Conservation (phyloP, 2,329 filamentous ascomycete genomes). For the Colletotrichum viniferum region DNA sequence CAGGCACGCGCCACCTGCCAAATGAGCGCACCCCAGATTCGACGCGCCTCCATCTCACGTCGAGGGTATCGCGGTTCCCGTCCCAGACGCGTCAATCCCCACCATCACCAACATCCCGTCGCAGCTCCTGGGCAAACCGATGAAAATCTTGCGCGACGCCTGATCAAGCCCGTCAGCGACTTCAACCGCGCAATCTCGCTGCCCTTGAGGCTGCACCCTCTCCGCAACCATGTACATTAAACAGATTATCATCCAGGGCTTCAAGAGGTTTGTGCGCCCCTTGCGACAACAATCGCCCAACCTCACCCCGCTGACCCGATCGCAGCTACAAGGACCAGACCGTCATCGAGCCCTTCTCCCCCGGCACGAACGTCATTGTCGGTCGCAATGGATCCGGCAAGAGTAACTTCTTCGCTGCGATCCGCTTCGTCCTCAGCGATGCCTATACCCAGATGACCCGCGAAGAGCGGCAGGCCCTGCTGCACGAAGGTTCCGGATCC, state of each 20-base stretch:
- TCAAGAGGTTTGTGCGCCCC: slow-evolving; percentile 84
- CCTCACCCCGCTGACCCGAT: slow-evolving; percentile 25
- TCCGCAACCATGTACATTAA: slow-evolving; percentile 87
- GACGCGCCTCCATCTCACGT: slow-evolving; percentile 11
- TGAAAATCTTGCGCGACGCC: slow-evolving; percentile 17
- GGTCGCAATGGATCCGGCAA: slow-evolving; percentile 99
- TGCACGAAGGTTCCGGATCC: slow-evolving; percentile 98
- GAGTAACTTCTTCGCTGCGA: slow-evolving; percentile 99
- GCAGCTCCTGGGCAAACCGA: slow-evolving; percentile 1
- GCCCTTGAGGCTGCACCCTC: slow-evolving; percentile 18
- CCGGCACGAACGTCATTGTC: slow-evolving; percentile 97
- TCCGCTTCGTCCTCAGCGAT: slow-evolving; percentile 97
- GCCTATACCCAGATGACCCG: slow-evolving; percentile 95
- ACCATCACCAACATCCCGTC: slow-evolving; percentile 12
- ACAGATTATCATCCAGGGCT: slow-evolving; percentile 99
- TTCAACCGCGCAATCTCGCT: slow-evolving; percentile 7
- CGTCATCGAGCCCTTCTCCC: slow-evolving; percentile 96
- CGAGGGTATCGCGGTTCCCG: slow-evolving; percentile 7
- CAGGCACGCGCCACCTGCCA: slow-evolving; percentile 9
- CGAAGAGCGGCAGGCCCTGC: slow-evolving; percentile 91
- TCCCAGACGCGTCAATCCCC: slow-evolving; percentile 21
- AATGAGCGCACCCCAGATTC: slow-evolving; percentile 5
- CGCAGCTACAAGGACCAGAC: slow-evolving; percentile 98
- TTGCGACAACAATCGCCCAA: slow-evolving; percentile 10
- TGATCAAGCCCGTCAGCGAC: slow-evolving; percentile 1